phyloP scores from a whole-genome alignment of 768 basidiomycete species.

The Hericium erinaceus region DNA sequence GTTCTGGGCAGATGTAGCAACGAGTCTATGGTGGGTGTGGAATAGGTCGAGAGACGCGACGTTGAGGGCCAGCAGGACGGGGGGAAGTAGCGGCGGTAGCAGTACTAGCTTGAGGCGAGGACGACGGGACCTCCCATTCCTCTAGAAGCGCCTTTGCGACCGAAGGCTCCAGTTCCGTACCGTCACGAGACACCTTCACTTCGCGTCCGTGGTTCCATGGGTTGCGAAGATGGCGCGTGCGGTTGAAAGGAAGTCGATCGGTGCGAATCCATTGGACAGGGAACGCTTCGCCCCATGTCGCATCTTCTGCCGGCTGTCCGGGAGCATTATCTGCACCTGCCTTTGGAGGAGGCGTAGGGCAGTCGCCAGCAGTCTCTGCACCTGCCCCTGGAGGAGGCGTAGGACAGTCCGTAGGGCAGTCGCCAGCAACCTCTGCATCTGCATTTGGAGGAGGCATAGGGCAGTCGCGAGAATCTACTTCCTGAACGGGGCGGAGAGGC shows the following conservation, averaged over 20 bases:
- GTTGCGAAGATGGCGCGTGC: conserved; percentile 75
- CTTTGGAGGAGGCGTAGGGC: neutral
- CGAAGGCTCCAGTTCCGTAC: conserved; percentile 83
- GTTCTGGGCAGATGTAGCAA: too few relatives aligned
- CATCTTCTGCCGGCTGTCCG: conserved; percentile 12
- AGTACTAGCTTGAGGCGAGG: conserved; percentile 6
- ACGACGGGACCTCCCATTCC: conserved; percentile 47
- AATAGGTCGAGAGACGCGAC: neutral
- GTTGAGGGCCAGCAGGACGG: conserved; percentile 4
- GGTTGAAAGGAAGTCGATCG: conserved; percentile 60
- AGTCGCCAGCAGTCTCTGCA: neutral
- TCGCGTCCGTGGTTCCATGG: conserved; percentile 87
- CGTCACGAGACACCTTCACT: conserved; percentile 78
- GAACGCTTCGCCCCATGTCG: conserved; percentile 71
- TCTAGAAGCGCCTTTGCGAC: conserved; percentile 61
- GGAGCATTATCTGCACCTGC: neutral
- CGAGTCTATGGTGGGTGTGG: neutral
- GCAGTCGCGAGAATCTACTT: neutral
- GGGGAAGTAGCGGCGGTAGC: conserved; percentile 5
- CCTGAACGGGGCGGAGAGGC: conserved; percentile 2
- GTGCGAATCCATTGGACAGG: conserved; percentile 76
- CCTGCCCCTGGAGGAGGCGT: neutral
- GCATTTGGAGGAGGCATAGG: neutral
- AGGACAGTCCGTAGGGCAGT: neutral
- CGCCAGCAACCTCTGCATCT: neutral